Evolutionary conservation across 176 grass and related monocot genomes (phyloP).

Genomic region (Carex scoparia): DNA sequence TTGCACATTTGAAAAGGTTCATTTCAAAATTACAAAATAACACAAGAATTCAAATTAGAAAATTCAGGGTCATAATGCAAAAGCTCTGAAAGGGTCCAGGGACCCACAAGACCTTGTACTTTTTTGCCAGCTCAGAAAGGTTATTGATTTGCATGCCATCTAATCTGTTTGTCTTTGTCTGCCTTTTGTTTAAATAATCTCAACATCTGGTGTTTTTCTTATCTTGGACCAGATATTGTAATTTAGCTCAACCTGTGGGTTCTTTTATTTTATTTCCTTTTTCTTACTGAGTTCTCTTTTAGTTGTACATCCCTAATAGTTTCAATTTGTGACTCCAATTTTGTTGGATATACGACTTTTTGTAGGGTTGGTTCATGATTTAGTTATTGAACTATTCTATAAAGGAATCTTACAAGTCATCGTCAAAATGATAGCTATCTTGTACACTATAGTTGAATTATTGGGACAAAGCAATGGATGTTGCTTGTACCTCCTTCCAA

Average conservation of each 20-base stretch:
- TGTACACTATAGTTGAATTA: conserved; percentile 5
- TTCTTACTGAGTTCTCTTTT: background rate
- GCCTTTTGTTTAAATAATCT: background rate
- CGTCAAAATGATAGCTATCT: background rate
- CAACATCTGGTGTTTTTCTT: background rate
- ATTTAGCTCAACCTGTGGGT: background rate
- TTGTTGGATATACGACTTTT: background rate
- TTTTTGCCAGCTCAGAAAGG: conserved; percentile 1
- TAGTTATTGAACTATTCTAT: background rate
- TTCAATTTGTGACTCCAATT: background rate
- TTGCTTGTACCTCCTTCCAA: conserved; percentile 10
- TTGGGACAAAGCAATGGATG: conserved; percentile 12
- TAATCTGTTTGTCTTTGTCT: conserved; percentile 1
- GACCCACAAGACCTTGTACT: background rate
- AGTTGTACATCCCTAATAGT: background rate
- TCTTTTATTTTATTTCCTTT: background rate
- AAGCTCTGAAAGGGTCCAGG: background rate
- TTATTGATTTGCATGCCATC: background rate
- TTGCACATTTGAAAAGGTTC: background rate
- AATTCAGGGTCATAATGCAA: background rate
- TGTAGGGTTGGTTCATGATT: background rate
- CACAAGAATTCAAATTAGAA: background rate
- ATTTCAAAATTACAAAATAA: background rate
- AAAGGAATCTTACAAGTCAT: background rate
- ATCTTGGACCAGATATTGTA: background rate